Conservation (phyloP, 345 rosid species). For the Gossypium bickii region DNA sequence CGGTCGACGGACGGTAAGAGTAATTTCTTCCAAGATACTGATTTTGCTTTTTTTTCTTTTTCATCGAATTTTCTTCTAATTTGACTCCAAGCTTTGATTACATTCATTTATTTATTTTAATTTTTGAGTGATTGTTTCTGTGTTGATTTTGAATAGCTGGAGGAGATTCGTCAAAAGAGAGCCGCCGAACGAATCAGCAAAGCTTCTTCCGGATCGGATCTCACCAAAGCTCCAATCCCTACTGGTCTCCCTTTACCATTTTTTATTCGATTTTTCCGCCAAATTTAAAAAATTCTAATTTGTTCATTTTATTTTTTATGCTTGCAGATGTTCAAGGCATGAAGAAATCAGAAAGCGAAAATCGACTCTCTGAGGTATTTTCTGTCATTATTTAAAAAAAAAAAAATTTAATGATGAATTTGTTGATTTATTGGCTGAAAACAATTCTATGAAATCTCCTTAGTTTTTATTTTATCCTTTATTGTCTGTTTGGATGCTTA, state of each 20-base stretch:
- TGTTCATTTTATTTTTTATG: background rate
- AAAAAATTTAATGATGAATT: background rate
- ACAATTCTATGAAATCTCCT: background rate
- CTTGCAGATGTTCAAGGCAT: constrained; percentile 51
- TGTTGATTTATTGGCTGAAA: background rate
- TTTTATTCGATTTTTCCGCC: background rate
- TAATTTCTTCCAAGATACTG: background rate
- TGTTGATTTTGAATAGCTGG: constrained; percentile 45
- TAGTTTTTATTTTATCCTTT: background rate
- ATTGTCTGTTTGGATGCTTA: background rate
- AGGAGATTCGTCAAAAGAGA: constrained; percentile 92
- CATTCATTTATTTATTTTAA: background rate
- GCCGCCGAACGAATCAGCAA: constrained; percentile 85
- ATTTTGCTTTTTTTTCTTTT: background rate
- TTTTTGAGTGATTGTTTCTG: background rate
- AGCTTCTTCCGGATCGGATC: constrained; percentile 81
- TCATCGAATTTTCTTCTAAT: background rate
- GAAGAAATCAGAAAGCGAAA: constrained; percentile 75
- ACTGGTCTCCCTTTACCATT: constrained; percentile 39
- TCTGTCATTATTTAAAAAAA: background rate
- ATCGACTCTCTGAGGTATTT: constrained; percentile 71
- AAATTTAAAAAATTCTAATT: background rate
- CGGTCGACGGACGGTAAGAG: constrained; percentile 85
- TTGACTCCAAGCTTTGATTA: background rate
- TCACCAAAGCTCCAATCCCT: constrained; percentile 42